Conservation (phyloP, 2,329 filamentous ascomycete species). For the Chaetomium globosum region DNA sequence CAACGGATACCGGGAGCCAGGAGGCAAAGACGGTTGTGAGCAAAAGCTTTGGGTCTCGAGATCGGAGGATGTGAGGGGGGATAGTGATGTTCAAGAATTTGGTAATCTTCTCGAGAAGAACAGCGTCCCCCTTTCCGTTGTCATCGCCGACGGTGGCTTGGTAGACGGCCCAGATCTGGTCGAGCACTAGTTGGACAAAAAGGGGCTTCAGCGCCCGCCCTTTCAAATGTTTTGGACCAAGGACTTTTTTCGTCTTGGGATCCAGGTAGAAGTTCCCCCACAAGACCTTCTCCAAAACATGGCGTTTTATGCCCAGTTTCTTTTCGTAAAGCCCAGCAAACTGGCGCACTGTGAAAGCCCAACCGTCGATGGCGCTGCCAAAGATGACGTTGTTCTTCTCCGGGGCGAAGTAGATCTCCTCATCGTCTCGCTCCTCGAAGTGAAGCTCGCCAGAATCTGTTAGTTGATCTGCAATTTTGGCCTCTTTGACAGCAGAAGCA, state of each 20-base stretch:
- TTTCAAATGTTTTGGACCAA: slow-evolving; percentile 89
- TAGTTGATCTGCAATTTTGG: slow-evolving; percentile 51
- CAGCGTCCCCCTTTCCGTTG: slow-evolving; percentile 79
- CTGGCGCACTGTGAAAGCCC: slow-evolving; percentile 95
- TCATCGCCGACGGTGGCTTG: slow-evolving; percentile 83
- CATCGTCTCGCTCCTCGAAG: slow-evolving; percentile 90
- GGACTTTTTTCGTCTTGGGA: slow-evolving; percentile 91
- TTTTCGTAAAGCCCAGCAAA: slow-evolving; percentile 94
- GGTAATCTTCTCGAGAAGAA: slow-evolving; percentile 87
- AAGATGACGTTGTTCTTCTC: slow-evolving; percentile 99
- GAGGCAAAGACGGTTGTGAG: slow-evolving; percentile 83
- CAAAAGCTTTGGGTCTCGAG: slow-evolving; percentile 79
- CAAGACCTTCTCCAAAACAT: slow-evolving; percentile 84
- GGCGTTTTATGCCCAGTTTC: slow-evolving; percentile 92
- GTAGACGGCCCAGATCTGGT: slow-evolving; percentile 96
- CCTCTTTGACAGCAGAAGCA: slow-evolving; percentile 66
- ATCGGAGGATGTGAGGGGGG: slow-evolving; percentile 79
- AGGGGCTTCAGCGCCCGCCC: slow-evolving; percentile 90
- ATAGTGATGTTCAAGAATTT: slow-evolving; percentile 86
- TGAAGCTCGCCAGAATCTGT: slow-evolving; percentile 62
- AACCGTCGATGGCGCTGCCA: slow-evolving; percentile 96
- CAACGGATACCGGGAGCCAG: slow-evolving; percentile 92
- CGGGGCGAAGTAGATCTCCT: slow-evolving; percentile 96
- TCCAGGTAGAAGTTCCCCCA: slow-evolving; percentile 98
- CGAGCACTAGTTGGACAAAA: slow-evolving; percentile 94